phyloP scores from a whole-genome alignment of 202 grass and related monocot genomes.

The Zoysia matrella region DNA sequence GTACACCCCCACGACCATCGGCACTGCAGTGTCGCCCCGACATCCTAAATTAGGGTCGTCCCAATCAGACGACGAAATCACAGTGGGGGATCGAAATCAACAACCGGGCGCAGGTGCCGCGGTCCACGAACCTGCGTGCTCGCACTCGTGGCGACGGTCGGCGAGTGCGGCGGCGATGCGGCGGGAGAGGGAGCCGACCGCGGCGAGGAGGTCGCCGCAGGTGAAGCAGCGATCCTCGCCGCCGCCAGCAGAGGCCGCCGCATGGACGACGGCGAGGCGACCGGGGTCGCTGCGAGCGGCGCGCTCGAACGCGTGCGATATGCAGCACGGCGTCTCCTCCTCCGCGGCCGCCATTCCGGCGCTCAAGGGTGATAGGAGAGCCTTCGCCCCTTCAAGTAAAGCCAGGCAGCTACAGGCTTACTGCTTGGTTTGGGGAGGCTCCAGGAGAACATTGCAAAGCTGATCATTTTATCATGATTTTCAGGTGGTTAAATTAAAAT shows the following conservation, averaged over 20 bases:
- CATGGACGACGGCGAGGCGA: constrained; percentile 49
- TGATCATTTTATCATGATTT: too few relatives aligned
- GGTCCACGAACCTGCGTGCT: constrained; percentile 34
- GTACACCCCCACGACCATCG: constrained; percentile 63
- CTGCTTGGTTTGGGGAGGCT: too few relatives aligned
- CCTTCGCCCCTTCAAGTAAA: too few relatives aligned
- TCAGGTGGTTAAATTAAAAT: too few relatives aligned
- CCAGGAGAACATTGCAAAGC: too few relatives aligned
- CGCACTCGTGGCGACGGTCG: neutral
- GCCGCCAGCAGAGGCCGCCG: neutral
- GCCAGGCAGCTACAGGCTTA: too few relatives aligned
- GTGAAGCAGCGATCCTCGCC: constrained; percentile 46
- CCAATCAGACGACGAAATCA: neutral
- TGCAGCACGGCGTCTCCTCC: constrained; percentile 55
- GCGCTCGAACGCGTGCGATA: constrained; percentile 75
- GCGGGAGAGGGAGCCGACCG: constrained; percentile 43
- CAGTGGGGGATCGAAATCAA: neutral
- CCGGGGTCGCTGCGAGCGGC: constrained; percentile 35
- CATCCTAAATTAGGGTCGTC: constrained; percentile 15
- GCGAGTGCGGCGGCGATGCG: constrained; percentile 44
- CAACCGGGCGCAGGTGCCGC: neutral
- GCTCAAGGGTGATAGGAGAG: neutral
- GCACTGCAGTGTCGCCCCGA: constrained; percentile 17
- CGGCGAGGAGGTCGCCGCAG: constrained; percentile 44
- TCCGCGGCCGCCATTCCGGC: constrained; percentile 7